phyloP scores from a whole-genome alignment of 2,329 filamentous ascomycete species.

The Thielaviopsis musarum region DNA sequence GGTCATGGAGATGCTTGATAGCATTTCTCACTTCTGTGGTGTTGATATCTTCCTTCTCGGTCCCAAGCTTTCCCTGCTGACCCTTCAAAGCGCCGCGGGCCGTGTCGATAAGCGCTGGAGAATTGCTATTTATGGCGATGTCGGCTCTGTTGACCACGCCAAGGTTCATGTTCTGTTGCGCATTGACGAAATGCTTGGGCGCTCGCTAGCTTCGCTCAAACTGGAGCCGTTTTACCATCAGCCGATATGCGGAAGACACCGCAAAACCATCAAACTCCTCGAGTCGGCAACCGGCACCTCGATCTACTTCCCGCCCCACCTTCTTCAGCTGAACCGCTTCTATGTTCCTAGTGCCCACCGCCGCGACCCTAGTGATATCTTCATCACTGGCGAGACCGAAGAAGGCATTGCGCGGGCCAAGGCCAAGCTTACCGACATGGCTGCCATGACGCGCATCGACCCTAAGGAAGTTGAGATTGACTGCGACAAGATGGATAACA shows the following conservation, averaged over 20 bases:
- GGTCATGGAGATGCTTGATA: constrained; percentile 72
- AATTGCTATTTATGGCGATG: constrained; percentile 86
- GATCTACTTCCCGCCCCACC: constrained; percentile 94
- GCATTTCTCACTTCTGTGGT: constrained; percentile 72
- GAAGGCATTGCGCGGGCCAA: constrained; percentile 80
- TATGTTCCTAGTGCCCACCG: constrained; percentile 65
- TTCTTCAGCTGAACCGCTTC: constrained; percentile 82
- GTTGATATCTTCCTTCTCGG: constrained; percentile 94
- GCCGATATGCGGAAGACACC: constrained; percentile 77
- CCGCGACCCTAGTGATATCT: constrained; percentile 76
- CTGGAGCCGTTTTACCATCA: constrained; percentile 81
- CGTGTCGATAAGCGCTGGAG: constrained; percentile 81
- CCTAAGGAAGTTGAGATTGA: constrained; percentile 88
- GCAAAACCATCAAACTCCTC: constrained; percentile 96
- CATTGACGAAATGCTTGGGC: constrained; percentile 78
- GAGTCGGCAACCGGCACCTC: constrained; percentile 90
- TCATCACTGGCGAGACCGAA: constrained; percentile 78
- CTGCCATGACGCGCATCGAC: constrained; percentile 63
- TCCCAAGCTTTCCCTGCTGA: constrained; percentile 69
- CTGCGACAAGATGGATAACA: constrained; percentile 84
- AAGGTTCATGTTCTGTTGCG: constrained; percentile 93
- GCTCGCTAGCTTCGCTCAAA: constrained; percentile 61
- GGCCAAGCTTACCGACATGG: constrained; percentile 74
- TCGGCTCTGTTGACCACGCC: constrained; percentile 88
- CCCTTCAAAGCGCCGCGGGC: constrained; percentile 58